Conservation (phyloP, 164 flowering plant genomes). For the Santalum album region DNA sequence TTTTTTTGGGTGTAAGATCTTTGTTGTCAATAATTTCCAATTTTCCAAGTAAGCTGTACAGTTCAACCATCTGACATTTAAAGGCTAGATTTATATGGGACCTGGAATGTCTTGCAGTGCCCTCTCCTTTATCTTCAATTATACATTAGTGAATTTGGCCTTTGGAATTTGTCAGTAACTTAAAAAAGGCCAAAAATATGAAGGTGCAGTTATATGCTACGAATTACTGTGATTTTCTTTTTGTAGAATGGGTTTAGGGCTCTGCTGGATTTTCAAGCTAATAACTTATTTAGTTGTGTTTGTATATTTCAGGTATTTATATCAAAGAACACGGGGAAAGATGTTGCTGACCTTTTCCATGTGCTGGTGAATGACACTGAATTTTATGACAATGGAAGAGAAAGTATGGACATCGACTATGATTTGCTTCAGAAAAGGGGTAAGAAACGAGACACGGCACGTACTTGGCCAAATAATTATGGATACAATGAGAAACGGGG, state of each 20-base stretch:
- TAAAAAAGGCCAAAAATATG: too few species aligned
- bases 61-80: too few species aligned
- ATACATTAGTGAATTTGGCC: too few species aligned
- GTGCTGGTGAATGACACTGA: slow-evolving; percentile 27
- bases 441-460: slow-evolving; percentile 44
- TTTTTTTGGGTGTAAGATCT: background rate
- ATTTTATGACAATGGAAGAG: slow-evolving; percentile 15
- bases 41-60: too few species aligned
- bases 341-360: slow-evolving; percentile 32
- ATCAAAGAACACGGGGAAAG: slow-evolving; percentile 24
- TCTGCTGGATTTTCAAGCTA: background rate
- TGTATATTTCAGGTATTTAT: slow-evolving; percentile 45
- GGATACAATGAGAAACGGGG: slow-evolving; percentile 44
- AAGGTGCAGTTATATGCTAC: too few species aligned
- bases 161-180: too few species aligned
- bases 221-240: too few species aligned
- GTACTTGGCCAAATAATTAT: slow-evolving; percentile 69
- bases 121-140: too few species aligned
- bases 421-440: slow-evolving; percentile 41
- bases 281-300: background rate
- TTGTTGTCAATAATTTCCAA: too few species aligned
- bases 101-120: too few species aligned
- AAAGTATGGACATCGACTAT: slow-evolving; percentile 30
- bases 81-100: too few species aligned
- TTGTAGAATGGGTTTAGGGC: too few species aligned